A percentile compares a stretch with the other conserved stretches of the same genome.
phyloP scores from a whole-genome alignment of 495 filamentous ascomycete genomes.

The Podospora comata region DNA sequence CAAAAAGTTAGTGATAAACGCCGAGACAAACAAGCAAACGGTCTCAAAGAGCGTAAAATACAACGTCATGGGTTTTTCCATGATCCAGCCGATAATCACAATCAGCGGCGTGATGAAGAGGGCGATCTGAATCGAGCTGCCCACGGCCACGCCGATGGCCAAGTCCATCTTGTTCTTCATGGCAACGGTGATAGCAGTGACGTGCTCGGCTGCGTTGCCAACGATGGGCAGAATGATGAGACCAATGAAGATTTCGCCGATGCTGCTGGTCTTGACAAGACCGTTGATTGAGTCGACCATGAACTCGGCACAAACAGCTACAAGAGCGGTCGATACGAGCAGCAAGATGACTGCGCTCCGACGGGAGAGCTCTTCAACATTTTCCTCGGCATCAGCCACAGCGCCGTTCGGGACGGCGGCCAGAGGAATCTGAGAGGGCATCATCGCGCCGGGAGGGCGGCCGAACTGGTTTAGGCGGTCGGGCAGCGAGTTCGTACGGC shows the following conservation, averaged over 20 bases:
- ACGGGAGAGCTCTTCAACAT: constrained; percentile 56
- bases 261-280: constrained; percentile 57
- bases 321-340: constrained; percentile 68
- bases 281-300: constrained; percentile 70
- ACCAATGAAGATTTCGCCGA: constrained; percentile 75
- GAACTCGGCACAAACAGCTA: constrained; percentile 81
- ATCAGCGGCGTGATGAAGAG: constrained; percentile 80
- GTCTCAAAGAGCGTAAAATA: constrained; percentile 88
- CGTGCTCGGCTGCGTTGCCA: constrained; percentile 84
- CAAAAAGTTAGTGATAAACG: constrained; percentile 79
- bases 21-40: constrained; percentile 71
- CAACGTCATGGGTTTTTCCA: constrained; percentile 72
- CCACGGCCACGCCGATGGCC: constrained; percentile 77
- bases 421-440: constrained; percentile 39
- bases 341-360: constrained; percentile 68
- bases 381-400: constrained; percentile 43
- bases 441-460: constrained; percentile 41
- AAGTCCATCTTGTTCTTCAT: constrained; percentile 89
- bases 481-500: constrained; percentile 76
- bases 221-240: constrained; percentile 85
- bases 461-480: constrained; percentile 59
- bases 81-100: constrained; percentile 74
- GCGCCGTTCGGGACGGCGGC: constrained; percentile 28
- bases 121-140: constrained; percentile 76
- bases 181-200: constrained; percentile 79